A percentile compares a stretch with the other conserved stretches of the same genome.
These are phyloP conservation scores for Solanum chaucha DNA, from an alignment of 257 asterid genomes.

Conservation along the genomic window DNA sequence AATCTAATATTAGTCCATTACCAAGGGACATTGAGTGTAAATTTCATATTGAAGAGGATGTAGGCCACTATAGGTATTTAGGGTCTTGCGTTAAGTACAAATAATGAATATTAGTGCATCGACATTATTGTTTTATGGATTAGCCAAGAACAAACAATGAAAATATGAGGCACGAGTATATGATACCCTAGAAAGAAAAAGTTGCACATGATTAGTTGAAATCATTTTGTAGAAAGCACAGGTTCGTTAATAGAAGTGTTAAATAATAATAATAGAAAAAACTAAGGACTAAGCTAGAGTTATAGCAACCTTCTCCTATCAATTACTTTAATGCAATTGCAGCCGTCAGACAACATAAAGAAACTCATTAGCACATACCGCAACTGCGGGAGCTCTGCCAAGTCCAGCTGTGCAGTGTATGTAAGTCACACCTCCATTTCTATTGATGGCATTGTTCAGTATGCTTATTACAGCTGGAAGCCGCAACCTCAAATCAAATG, in stretches of 20 bases:
- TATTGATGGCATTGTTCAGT: constrained; percentile 56
- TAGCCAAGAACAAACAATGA: neutral
- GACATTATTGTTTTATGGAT: neutral
- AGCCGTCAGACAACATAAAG: neutral
- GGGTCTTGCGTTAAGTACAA: neutral
- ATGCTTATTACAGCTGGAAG: constrained; percentile 87
- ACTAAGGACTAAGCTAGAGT: neutral
- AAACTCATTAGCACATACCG: constrained; percentile 35
- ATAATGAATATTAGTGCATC: neutral
- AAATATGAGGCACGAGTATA: neutral
- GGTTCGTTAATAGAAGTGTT: neutral
- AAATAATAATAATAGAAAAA: neutral
- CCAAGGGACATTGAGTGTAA: neutral
- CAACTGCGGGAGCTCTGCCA: constrained; percentile 95
- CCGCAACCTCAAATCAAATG: constrained; percentile 71
- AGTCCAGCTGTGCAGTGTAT: constrained; percentile 98
- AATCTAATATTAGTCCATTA: neutral
- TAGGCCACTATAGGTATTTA: neutral
- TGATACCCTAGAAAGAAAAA: neutral
- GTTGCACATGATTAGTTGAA: neutral
- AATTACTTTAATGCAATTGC: neutral
- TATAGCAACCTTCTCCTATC: neutral
- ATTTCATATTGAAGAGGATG: neutral
- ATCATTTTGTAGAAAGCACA: neutral
- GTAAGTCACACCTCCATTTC: constrained; percentile 81